Evolutionary conservation across 495 filamentous ascomycete species (phyloP), one percentile per base, ranked within the genome.

Genomic region (Penicillium ochrochloron): DNA sequence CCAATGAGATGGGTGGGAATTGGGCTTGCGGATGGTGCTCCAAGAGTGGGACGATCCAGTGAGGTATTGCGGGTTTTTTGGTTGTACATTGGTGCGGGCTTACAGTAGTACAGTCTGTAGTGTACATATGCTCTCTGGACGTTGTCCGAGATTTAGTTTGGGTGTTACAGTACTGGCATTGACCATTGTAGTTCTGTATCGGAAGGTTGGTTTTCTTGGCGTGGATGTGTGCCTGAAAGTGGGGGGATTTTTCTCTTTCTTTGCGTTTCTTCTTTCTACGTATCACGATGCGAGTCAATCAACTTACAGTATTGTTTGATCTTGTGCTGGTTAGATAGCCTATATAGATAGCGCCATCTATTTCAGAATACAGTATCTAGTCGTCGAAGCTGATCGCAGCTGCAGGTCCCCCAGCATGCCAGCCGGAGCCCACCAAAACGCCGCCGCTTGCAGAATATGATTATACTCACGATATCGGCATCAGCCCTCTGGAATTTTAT

Each of bases 1-100:
- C 61, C 61, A 62, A 66, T 66, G 44, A 66, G 15, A 15, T 11
- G 17, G 2, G 35, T 10, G 12, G 21, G 46, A 54, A 29, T 55
- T 61, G 19, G 48, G 25, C 4, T 12, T 51, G 12, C 25, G 6
- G 14, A 48, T 48, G 42, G 19, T 7, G 19, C 19, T 48, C 19
- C 3, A 19, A 23, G 42, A 50, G 60, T 54, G 53, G 53, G 39
- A 55, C 37, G 41, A 52, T 52, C 17, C n/a, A 29, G 48, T 31
- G 48, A 21, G 44, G 19, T n/a, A 19, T 9, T 44, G 15, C 39
- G 39, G 39, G 39, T 42, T 42, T 42, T 42, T 42, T 17, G 15
- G 2, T 33, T 33, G 31, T 33, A 33, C 29, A 9, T 5, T 33
- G 31, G 31, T 33, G 7, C 31, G 7, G 31, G 8, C 31, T 33